Conservation (phyloP, 345 rosid species). For the Kandelia obovata region DNA sequence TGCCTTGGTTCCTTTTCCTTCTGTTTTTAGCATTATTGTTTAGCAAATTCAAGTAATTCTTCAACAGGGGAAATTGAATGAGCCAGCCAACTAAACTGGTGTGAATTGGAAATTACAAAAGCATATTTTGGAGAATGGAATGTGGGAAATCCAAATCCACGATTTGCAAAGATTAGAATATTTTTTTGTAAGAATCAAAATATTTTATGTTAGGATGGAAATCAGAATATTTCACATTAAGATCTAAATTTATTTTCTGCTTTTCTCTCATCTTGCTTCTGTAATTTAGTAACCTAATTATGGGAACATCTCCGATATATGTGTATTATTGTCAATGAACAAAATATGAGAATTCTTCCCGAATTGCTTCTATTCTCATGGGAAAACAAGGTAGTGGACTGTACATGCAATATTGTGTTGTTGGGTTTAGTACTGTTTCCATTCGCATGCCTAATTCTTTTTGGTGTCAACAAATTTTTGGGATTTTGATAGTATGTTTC, state of each 20-base stretch:
- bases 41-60: not conserved
- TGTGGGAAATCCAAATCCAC: not conserved
- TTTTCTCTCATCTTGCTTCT: too few species aligned
- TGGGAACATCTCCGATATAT: too few species aligned
- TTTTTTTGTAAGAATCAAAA: too few species aligned
- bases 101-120: not conserved
- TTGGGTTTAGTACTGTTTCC: not conserved
- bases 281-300: too few species aligned
- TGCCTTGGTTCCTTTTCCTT: not conserved
- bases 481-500: slow-evolving; percentile 7
- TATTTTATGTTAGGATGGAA: too few species aligned
- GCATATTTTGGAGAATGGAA: not conserved
- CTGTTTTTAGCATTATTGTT: not conserved
- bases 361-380: too few species aligned
- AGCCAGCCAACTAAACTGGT: not conserved
- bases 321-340: too few species aligned
- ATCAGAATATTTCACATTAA: too few species aligned
- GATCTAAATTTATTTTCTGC: too few species aligned
- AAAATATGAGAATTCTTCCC: too few species aligned
- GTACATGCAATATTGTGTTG: not conserved
- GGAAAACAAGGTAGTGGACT: not conserved
- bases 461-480: not conserved
- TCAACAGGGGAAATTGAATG: not conserved
- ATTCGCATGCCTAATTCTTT: not conserved
- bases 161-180: too few species aligned